Percentiles rank a stretch among this genome's conserved stretches.
These are phyloP conservation scores for Lichtheimia ramosa DNA, from an alignment of 371 early-diverging fungal species.

Conservation along the genomic window DNA sequence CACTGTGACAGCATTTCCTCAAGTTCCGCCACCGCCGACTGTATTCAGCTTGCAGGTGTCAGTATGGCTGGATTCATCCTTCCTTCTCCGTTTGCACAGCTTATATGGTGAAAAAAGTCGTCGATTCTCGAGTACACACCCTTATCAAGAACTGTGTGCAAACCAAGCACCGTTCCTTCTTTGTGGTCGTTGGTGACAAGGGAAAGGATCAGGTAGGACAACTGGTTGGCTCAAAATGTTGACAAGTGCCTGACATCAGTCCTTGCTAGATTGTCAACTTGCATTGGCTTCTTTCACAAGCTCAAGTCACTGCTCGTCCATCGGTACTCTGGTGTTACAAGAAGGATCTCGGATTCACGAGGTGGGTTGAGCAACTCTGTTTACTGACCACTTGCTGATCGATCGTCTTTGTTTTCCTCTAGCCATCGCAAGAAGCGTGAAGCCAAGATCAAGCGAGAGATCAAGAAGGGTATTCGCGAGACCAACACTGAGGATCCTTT, in stretches of 20 bases:
- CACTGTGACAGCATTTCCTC: constrained; percentile 1
- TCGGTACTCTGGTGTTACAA: constrained; percentile 99
- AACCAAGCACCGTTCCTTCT: constrained; percentile 91
- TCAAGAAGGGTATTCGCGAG: constrained; percentile 88
- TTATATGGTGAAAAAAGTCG: constrained; percentile 81
- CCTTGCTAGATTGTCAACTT: constrained; percentile 84
- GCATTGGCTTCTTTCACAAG: constrained; percentile 95
- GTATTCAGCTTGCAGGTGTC: background rate
- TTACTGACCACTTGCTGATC: background rate
- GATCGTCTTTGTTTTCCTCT: background rate
- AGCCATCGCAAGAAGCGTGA: constrained; percentile 96
- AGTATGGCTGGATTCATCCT: background rate
- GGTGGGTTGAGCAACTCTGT: constrained; percentile 26
- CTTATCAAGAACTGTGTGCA: constrained; percentile 91
- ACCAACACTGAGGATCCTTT: constrained; percentile 94
- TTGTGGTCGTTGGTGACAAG: constrained; percentile 95
- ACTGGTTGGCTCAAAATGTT: background rate
- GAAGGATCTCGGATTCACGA: constrained; percentile 94
- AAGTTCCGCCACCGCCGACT: background rate
- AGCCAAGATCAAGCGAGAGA: constrained; percentile 88
- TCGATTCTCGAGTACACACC: constrained; percentile 93
- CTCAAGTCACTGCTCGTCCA: constrained; percentile 87
- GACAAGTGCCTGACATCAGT: background rate
- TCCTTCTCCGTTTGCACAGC: background rate
- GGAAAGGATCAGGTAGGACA: constrained; percentile 89